phyloP scores from a whole-genome alignment of 2,329 filamentous ascomycete genomes.

The Clonostachys chloroleuca region DNA sequence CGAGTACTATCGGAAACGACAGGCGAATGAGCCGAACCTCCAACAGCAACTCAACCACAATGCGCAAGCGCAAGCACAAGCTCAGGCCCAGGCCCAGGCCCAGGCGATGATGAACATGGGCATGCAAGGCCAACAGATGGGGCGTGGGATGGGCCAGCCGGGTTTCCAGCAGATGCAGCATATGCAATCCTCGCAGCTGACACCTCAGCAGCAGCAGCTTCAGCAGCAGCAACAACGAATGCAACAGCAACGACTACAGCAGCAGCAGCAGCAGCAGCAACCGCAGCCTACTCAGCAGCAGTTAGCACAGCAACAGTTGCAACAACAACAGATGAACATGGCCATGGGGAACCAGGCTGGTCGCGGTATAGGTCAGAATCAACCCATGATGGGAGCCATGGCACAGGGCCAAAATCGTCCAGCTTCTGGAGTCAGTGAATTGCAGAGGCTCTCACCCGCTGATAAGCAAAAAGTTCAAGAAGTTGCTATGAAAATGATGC shows the following conservation, averaged over 20 bases:
- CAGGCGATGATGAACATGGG: slow-evolving; percentile 50
- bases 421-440: slow-evolving; percentile 11
- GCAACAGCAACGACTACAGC: slow-evolving; percentile 16
- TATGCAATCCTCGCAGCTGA: slow-evolving; percentile 49
- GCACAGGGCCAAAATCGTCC: slow-evolving; percentile 23
- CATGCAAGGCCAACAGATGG: slow-evolving; percentile 33
- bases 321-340: slow-evolving; percentile 29
- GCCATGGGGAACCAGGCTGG: slow-evolving; percentile 29
- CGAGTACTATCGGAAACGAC: slow-evolving; percentile 46
- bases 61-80: slow-evolving; percentile 28
- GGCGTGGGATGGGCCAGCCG: slow-evolving; percentile 44
- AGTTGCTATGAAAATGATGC: slow-evolving; percentile 33
- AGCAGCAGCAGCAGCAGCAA: slow-evolving; percentile 45
- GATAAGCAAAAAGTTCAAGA: slow-evolving; percentile 42
- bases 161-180: slow-evolving; percentile 55
- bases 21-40: slow-evolving; percentile 42
- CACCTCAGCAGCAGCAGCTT: slow-evolving; percentile 33
- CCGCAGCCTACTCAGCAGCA: slow-evolving; percentile 41
- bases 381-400: slow-evolving; percentile 28
- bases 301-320: slow-evolving; percentile 11
- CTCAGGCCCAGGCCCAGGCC: slow-evolving; percentile 31
- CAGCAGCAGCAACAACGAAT: slow-evolving; percentile 19
- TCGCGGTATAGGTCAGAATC: slow-evolving; percentile 34
- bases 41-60: slow-evolving; percentile 45
- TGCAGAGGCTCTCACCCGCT: slow-evolving; percentile 31